Evolutionary conservation across 1,284 basidiomycete genomes (phyloP), one percentile per base, ranked within the genome.

Genomic region (Singerocomus inundabilis): DNA sequence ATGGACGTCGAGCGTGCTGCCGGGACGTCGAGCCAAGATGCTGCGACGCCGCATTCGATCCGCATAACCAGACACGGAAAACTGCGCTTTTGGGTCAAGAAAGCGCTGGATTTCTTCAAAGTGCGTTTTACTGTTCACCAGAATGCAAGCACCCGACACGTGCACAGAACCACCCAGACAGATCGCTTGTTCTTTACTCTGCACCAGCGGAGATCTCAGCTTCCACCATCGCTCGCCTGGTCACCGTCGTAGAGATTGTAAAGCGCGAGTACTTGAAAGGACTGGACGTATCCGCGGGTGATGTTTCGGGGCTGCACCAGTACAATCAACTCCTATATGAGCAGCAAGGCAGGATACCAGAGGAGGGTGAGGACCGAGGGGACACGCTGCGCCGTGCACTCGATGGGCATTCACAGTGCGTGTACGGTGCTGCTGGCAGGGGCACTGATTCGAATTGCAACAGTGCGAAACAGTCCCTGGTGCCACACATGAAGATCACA

Each of bases 181-280:
- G 66, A 46, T 77, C 83, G 0, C 62, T 92, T 12, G 72, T 82
- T 1, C 69, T 92, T 5, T 88, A 91, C 61, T 90, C 89, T 0
- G 66, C 85, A 2, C 85, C 86, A 31, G 51, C 52, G 21, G 43
- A 58, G 33, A 55, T 69, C 12, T 70, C 76, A 2, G 75, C 79
- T 1, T 66, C 73, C 7, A 73, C 77, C 8, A 79, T 84, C 6
- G 82, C 88, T 0, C 80, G 84, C 1, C 74, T 93, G 8, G 74
- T 93, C 44, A 82, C 85, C 1, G 85, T 92, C 5, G 84, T 82
- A 1, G 91, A 94, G 68, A 90, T 92, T 50, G 81, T 92, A 59
- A 93, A 93, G 66, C 79, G 91, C 30, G 86, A 91, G 60, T 91
- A 84, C 62, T 53, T 88, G 53, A 81, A 81, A 53, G 65, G 61